Percentiles rank a stretch among this genome's conserved stretches.
Evolutionary conservation across 129 eudicot genomes (phyloP).

Genomic region (Daucus carota): DNA sequence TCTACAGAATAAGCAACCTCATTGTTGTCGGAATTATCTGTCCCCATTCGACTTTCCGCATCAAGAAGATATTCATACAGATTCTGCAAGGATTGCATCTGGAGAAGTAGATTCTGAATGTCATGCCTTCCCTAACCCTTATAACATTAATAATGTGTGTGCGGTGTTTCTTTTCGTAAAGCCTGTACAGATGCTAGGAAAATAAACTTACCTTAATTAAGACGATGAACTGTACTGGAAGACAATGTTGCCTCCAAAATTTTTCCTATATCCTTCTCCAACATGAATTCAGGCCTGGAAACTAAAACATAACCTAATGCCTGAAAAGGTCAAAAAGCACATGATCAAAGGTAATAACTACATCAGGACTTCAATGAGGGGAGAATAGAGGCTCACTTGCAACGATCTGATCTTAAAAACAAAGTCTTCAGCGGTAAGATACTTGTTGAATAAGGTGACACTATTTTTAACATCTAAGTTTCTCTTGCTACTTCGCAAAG

Average conservation of each 20-base stretch:
- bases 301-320: slow-evolving; percentile 88
- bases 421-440: slow-evolving; percentile 77
- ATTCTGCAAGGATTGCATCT: slow-evolving; percentile 92
- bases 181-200: neutral
- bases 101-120: slow-evolving; percentile 15
- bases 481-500: slow-evolving; percentile 41
- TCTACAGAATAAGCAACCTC: slow-evolving; percentile 30
- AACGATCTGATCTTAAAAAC: slow-evolving; percentile 71
- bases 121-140: neutral
- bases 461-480: slow-evolving; percentile 45
- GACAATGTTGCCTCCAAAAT: slow-evolving; percentile 76
- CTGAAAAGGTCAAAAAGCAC: slow-evolving; percentile 32
- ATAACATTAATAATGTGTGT: neutral
- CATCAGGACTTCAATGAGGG: slow-evolving; percentile 7
- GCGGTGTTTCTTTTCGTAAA: too few relatives aligned
- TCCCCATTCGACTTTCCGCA: slow-evolving; percentile 73
- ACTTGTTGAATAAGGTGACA: slow-evolving; percentile 71
- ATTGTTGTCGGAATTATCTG: slow-evolving; percentile 37
- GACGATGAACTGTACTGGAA: slow-evolving; percentile 52
- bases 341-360: slow-evolving; percentile 9
- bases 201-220: slow-evolving; percentile 57
- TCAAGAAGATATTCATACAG: slow-evolving; percentile 86
- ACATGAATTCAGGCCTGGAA: slow-evolving; percentile 82
- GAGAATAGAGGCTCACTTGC: slow-evolving; percentile 46
- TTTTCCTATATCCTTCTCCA: slow-evolving; percentile 74